Percentiles rank a stretch among this genome's conserved stretches.
Conservation (phyloP, 805 yeast genomes). For the Suhomyces sp. region DNA sequence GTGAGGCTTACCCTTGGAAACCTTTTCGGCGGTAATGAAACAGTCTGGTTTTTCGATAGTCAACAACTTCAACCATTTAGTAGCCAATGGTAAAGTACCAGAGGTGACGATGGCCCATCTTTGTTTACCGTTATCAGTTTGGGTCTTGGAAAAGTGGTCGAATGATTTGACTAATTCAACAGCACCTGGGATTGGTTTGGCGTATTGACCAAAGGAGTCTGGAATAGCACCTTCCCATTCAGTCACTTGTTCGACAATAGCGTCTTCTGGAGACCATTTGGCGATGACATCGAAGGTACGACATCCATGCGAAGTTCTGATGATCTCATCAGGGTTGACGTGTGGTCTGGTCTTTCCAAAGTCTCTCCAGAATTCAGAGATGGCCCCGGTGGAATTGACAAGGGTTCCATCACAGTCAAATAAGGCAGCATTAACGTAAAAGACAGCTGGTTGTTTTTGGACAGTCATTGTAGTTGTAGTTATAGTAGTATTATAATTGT, state of each 20-base stretch:
- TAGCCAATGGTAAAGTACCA: conserved; percentile 75
- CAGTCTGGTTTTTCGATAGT: conserved; percentile 61
- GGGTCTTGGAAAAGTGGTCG: conserved; percentile 46
- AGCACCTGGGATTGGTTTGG: conserved; percentile 76
- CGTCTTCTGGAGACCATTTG: conserved; percentile 73
- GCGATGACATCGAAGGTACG: conserved; percentile 78
- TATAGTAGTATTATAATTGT: background rate
- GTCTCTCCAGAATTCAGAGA: conserved; percentile 79
- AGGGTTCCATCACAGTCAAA: conserved; percentile 89
- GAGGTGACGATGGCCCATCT: conserved; percentile 89
- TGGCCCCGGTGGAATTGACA: conserved; percentile 79
- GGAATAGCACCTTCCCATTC: conserved; percentile 70
- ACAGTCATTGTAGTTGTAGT: conserved; percentile 26
- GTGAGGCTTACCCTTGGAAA: conserved; percentile 78
- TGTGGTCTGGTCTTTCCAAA: conserved; percentile 66
- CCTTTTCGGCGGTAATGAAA: conserved; percentile 82
- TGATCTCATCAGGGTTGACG: conserved; percentile 67
- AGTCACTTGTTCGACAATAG: conserved; percentile 61
- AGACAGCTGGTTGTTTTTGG: conserved; percentile 43
- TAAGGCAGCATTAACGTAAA: conserved; percentile 49
- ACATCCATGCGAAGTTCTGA: conserved; percentile 77
- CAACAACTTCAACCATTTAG: conserved; percentile 73
- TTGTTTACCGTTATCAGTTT: conserved; percentile 42
- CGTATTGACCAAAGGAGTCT: conserved; percentile 67
- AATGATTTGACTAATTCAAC: conserved; percentile 57